Conservation (phyloP, 805 yeast species). For the Priceomyces melissophilus region DNA sequence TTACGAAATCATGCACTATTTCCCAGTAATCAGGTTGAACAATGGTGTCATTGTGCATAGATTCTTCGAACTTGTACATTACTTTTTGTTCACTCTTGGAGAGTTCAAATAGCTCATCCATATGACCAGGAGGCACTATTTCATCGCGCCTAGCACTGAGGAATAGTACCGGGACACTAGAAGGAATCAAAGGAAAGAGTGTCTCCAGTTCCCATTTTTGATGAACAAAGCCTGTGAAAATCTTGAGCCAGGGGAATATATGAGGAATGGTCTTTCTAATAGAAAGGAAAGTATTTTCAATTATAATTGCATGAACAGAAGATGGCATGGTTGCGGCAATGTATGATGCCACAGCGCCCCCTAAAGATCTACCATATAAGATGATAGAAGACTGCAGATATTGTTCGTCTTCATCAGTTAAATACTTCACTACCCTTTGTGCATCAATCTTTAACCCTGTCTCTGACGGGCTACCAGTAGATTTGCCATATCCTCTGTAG, state of each 20-base stretch:
- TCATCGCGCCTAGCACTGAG: slow-evolving; percentile 78
- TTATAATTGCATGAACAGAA: slow-evolving; percentile 57
- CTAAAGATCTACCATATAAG: slow-evolving; percentile 85
- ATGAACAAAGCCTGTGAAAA: slow-evolving; percentile 60
- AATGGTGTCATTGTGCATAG: slow-evolving; percentile 83
- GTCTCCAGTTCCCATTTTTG: slow-evolving; percentile 81
- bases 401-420: slow-evolving; percentile 49
- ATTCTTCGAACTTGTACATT: slow-evolving; percentile 52
- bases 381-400: slow-evolving; percentile 53
- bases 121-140: slow-evolving; percentile 85
- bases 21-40: slow-evolving; percentile 78
- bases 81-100: slow-evolving; percentile 51
- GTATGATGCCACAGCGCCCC: slow-evolving; percentile 92
- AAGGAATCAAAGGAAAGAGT: slow-evolving; percentile 49
- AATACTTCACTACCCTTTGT: slow-evolving; percentile 59
- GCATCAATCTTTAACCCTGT: slow-evolving; percentile 80
- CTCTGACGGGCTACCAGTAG: slow-evolving; percentile 76
- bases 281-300: slow-evolving; percentile 85
- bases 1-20: slow-evolving; percentile 53
- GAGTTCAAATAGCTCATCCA: slow-evolving; percentile 55
- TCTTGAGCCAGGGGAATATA: slow-evolving; percentile 64
- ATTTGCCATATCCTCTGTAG: slow-evolving; percentile 86
- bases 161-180: slow-evolving; percentile 62
- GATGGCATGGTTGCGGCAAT: slow-evolving; percentile 59
- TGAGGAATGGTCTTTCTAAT: slow-evolving; percentile 70